Evolutionary conservation across 1,139 yeast species (phyloP).

Genomic region (Schwanniomyces etchellsii): DNA sequence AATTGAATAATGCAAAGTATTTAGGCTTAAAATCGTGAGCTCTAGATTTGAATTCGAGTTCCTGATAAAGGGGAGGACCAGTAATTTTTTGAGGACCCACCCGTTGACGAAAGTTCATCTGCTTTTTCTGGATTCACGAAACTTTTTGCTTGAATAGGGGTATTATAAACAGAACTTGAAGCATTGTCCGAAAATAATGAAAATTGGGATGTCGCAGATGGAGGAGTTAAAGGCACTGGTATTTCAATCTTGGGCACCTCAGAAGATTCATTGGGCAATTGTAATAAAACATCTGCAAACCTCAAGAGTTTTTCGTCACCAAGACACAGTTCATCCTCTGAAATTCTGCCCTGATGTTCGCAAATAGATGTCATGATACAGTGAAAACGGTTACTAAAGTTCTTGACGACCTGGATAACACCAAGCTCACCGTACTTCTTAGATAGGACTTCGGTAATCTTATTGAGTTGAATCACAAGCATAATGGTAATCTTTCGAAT

Average conservation of each 20-base stretch:
- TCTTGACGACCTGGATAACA: slow-evolving; percentile 34
- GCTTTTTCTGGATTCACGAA: slow-evolving; percentile 6
- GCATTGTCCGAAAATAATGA: slow-evolving; percentile 32
- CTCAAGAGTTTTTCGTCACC: slow-evolving; percentile 12
- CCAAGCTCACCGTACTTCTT: slow-evolving; percentile 47
- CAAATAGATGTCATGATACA: slow-evolving; percentile 20
- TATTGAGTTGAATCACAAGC: slow-evolving; percentile 40
- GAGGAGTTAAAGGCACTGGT: slow-evolving; percentile 33
- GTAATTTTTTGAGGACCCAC: slow-evolving; percentile 4
- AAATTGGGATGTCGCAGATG: slow-evolving; percentile 37
- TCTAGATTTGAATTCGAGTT: slow-evolving; percentile 2
- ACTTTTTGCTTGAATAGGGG: slow-evolving; percentile 18
- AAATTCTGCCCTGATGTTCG: slow-evolving; percentile 9
- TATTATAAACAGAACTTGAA: slow-evolving; percentile 20
- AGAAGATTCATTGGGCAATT: slow-evolving; percentile 15
- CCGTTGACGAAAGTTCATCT: slow-evolving; percentile 8
- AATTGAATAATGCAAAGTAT: slow-evolving; percentile 6
- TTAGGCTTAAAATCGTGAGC: slow-evolving; percentile 1
- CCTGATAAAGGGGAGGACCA: slow-evolving; percentile 9
- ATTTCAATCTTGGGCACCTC: slow-evolving; percentile 5
- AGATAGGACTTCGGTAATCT: slow-evolving; percentile 50
- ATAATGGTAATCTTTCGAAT: slow-evolving; percentile 42
- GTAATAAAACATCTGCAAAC: slow-evolving; percentile 23
- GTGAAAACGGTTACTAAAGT: slow-evolving; percentile 23
- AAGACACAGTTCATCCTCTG: neutral